Percentiles rank a stretch among this genome's conserved stretches.
Conservation (phyloP, 1,139 yeast species). For the Sugiyamaella castrensis region DNA sequence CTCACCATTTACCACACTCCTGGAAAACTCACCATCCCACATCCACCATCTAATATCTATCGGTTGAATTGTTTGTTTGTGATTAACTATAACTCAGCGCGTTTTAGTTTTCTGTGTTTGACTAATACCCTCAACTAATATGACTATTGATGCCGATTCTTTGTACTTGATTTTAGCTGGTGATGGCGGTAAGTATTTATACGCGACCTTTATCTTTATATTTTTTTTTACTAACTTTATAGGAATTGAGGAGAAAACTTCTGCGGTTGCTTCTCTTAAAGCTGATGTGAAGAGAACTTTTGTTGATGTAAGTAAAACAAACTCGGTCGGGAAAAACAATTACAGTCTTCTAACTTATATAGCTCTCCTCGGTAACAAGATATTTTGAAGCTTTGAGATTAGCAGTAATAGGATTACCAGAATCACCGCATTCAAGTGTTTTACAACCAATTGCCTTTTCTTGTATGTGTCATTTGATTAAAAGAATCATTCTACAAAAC, state of each 20-base stretch:
- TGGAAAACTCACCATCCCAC: too few species aligned
- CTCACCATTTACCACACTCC: too few species aligned
- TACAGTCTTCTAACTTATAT: neutral
- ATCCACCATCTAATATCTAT: too few species aligned
- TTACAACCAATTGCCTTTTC: slow-evolving; percentile 56
- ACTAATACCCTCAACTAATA: neutral
- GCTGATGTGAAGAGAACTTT: slow-evolving; percentile 67
- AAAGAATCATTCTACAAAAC: slow-evolving; percentile 74
- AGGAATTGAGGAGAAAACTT: slow-evolving; percentile 39
- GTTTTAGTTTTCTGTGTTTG: too few species aligned
- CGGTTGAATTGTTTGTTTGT: too few species aligned
- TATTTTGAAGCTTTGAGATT: slow-evolving; percentile 57
- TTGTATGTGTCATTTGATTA: slow-evolving; percentile 69
- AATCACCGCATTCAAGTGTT: slow-evolving; percentile 23
- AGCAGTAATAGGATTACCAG: slow-evolving; percentile 44
- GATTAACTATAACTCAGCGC: too few species aligned
- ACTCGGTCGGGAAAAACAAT: neutral
- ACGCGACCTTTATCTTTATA: neutral
- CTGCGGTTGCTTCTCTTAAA: slow-evolving; percentile 51
- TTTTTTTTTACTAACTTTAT: neutral
- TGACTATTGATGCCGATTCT: slow-evolving; percentile 24
- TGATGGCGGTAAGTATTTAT: slow-evolving; percentile 17
- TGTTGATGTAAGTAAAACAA: slow-evolving; percentile 44
- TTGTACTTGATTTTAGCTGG: slow-evolving; percentile 20
- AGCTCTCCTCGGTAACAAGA: slow-evolving; percentile 44